These are phyloP conservation scores for Primulina eburnea DNA, from an alignment of 257 asterid species.

Conservation along the genomic window DNA sequence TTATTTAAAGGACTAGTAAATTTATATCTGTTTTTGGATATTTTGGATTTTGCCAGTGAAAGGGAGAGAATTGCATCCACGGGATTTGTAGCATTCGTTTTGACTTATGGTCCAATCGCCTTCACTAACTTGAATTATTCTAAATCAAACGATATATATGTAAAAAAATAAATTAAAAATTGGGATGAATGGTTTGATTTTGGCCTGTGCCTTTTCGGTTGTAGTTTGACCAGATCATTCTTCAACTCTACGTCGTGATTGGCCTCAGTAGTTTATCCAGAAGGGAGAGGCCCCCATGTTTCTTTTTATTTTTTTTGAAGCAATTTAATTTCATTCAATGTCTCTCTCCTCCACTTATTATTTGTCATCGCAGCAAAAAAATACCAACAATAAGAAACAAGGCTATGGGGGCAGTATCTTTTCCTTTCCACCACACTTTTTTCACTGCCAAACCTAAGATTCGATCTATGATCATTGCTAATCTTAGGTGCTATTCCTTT, in stretches of 20 bases:
- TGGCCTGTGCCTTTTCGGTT: slow-evolving; percentile 3
- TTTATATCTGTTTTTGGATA: background rate
- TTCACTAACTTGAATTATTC: background rate
- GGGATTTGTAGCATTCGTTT: background rate
- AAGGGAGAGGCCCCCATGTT: background rate
- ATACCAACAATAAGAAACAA: slow-evolving; percentile 21
- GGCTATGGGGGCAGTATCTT: slow-evolving; percentile 21
- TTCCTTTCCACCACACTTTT: slow-evolving; percentile 14
- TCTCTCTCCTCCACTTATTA: slow-evolving; percentile 28
- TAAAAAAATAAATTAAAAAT: too few relatives aligned
- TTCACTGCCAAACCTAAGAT: slow-evolving; percentile 26
- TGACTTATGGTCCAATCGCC: background rate
- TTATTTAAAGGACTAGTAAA: background rate
- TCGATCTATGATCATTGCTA: slow-evolving; percentile 1
- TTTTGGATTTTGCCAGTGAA: background rate
- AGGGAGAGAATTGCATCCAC: background rate
- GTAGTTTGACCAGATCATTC: slow-evolving; percentile 1
- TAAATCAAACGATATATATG: too few relatives aligned
- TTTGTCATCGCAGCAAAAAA: slow-evolving; percentile 24
- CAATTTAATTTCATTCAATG: background rate
- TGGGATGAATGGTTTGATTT: too few relatives aligned
- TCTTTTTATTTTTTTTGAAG: background rate
- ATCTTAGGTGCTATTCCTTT: slow-evolving; percentile 19
- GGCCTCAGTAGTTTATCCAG: slow-evolving; percentile 1
- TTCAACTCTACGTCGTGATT: background rate